Conservation (phyloP, 208 protist genomes). For the Trypanosoma cruzi region DNA sequence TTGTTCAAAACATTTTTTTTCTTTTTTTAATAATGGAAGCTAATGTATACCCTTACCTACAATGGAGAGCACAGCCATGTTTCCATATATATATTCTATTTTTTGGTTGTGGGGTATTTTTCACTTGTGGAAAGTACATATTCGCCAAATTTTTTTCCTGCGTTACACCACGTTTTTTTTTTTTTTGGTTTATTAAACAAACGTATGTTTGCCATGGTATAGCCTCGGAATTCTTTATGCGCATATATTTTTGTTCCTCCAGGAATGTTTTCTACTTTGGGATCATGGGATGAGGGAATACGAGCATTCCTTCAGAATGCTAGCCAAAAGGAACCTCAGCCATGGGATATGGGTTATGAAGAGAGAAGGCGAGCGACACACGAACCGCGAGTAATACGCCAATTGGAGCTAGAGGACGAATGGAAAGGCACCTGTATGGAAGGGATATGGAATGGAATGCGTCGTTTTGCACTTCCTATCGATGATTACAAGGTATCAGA, state of each 20-base stretch:
- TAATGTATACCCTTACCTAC: neutral
- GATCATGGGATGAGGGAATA: slow-evolving; percentile 36
- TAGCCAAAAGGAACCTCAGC: neutral
- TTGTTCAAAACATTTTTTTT: neutral
- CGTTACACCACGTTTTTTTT: too few species aligned
- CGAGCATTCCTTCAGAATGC: slow-evolving; percentile 26
- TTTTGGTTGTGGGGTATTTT: too few species aligned
- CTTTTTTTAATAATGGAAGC: too few species aligned
- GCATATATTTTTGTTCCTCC: too few species aligned
- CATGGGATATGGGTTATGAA: slow-evolving; percentile 45
- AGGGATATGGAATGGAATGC: slow-evolving; percentile 42
- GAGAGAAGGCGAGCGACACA: slow-evolving; percentile 32
- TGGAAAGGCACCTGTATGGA: slow-evolving; percentile 46
- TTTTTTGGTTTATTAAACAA: too few species aligned
- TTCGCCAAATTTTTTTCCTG: too few species aligned
- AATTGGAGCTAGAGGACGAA: slow-evolving; percentile 38
- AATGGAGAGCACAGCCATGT: too few species aligned
- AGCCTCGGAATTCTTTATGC: too few species aligned
- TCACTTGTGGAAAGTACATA: too few species aligned
- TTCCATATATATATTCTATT: too few species aligned
- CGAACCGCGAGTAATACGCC: slow-evolving; percentile 43
- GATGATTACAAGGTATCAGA: slow-evolving; percentile 39
- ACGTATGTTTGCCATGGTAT: too few species aligned
- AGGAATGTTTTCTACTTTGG: slow-evolving; percentile 30
- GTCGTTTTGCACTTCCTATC: slow-evolving; percentile 38